Evolutionary conservation across 257 asterid genomes (phyloP), one percentile per base, ranked within the genome.

Genomic region (Craterostigma plantagineum): DNA sequence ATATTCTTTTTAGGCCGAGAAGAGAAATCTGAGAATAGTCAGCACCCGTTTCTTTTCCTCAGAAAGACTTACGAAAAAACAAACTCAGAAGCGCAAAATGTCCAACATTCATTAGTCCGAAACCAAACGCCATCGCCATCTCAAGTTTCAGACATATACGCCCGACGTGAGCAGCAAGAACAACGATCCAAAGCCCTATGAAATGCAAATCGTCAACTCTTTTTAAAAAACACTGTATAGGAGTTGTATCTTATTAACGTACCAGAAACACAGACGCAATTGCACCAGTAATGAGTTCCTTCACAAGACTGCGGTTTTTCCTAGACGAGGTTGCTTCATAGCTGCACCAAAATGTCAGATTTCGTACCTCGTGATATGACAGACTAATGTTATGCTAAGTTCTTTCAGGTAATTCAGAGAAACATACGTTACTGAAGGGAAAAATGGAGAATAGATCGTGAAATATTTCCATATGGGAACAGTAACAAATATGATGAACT

Each of bases 111-210:
- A 23, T 23, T 23, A 2, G 6, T 23, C 6, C 30, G 6, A 2
- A 23, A 23, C 30, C 30, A 23, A 6, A 23, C 30, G 30, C 4
- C 30, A 23, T 6, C 30, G 30, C 30, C 30, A 23, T 23, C 30
- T 23, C 30, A 6, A 23, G 30, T 23, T 23, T 82, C 79, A 87
- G 59, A 87, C 98, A 51, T 82, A 87, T 48, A 87, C 78, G 14
- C 98, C 98, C 1, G 79, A 73, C 50, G 98, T 71, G 52, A 87
- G 98, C 27, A 87, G 77, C 81, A 87, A 60, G 74, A 87, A 87
- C 63, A 87, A 61, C 53, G 95, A 82, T 52, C 98, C 98, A 38
- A 87, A 87, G 42, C 98, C 98, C 95, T 87, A 90, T 66, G 49
- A 18, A 51, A 11, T 47, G 35, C 38, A 36, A 23, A 6, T 23